Conservation (phyloP, 805 yeast genomes). For the Nakazawaea laoshanensis region DNA sequence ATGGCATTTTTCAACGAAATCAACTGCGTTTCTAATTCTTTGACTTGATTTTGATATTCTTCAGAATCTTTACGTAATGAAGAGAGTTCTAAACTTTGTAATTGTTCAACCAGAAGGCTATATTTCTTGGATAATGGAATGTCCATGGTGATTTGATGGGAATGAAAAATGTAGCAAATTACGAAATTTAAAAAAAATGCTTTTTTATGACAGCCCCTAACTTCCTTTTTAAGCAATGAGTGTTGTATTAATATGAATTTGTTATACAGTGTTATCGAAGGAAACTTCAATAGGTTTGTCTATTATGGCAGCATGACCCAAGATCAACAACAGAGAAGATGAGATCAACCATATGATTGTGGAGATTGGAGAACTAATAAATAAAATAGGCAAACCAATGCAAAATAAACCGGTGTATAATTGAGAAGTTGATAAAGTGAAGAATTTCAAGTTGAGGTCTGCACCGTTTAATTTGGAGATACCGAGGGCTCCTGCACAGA, state of each 20-base stretch:
- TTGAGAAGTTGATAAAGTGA: slow-evolving; percentile 66
- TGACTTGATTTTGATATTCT: slow-evolving; percentile 27
- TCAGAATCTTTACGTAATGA: slow-evolving; percentile 16
- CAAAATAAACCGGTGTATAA: slow-evolving; percentile 77
- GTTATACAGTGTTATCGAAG: slow-evolving; percentile 59
- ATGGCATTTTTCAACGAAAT: slow-evolving; percentile 35
- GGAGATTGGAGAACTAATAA: slow-evolving; percentile 41
- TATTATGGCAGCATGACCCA: slow-evolving; percentile 83
- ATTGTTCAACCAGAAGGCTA: neutral
- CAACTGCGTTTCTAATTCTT: slow-evolving; percentile 29
- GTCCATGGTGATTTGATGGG: too few species aligned
- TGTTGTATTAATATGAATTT: too few species aligned
- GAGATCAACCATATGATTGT: slow-evolving; percentile 90
- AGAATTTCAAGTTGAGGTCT: slow-evolving; percentile 67
- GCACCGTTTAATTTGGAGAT: slow-evolving; percentile 75
- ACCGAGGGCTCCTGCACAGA: slow-evolving; percentile 66
- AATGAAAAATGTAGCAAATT: too few species aligned
- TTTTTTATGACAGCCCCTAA: too few species aligned
- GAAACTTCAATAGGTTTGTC: slow-evolving; percentile 95
- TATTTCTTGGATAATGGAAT: slow-evolving; percentile 3
- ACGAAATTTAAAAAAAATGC: too few species aligned
- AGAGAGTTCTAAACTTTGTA: slow-evolving; percentile 2
- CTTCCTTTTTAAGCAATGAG: too few species aligned
- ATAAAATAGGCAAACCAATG: slow-evolving; percentile 37
- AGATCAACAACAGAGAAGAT: slow-evolving; percentile 68